These are phyloP conservation scores for Fusarium ramigenum DNA, from an alignment of 2,329 filamentous ascomycete species.

Conservation along the genomic window DNA sequence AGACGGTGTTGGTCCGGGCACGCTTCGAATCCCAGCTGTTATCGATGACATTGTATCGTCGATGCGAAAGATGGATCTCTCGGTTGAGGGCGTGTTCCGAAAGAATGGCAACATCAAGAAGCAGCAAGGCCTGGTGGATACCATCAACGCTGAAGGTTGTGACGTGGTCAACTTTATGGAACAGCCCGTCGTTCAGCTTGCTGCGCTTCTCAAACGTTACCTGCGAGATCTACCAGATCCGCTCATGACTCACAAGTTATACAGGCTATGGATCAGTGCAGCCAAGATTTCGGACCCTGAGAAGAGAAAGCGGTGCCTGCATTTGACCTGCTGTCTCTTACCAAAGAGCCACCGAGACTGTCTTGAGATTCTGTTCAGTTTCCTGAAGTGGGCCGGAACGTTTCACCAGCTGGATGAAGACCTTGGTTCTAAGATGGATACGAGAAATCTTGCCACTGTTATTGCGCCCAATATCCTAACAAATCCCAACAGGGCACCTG, in stretches of 20 bases:
- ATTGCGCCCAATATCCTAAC: conserved; percentile 96
- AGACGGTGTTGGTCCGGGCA: conserved; percentile 91
- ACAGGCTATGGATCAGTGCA: conserved; percentile 87
- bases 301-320: conserved; percentile 83
- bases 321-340: conserved; percentile 90
- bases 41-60: conserved; percentile 94
- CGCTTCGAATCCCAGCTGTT: conserved; percentile 89
- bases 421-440: conserved; percentile 97
- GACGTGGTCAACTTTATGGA: conserved; percentile 86
- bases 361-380: conserved; percentile 93
- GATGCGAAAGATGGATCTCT: conserved; percentile 99
- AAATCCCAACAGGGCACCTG: conserved; percentile 70
- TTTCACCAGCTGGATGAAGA: conserved; percentile 98
- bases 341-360: conserved; percentile 93
- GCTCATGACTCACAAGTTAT: conserved; percentile 92
- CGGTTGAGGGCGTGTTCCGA: conserved; percentile 96
- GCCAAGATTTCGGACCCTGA: conserved; percentile 87
- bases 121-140: conserved; percentile 83
- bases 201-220: conserved; percentile 94
- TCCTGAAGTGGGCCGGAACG: conserved; percentile 96
- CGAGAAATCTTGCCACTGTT: conserved; percentile 95
- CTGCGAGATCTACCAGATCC: conserved; percentile 94
- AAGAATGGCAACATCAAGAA: conserved; percentile 99
- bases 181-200: conserved; percentile 92
- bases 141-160: conserved; percentile 86